Conservation (phyloP, 345 rosid species). For the Salix koriyanagi region DNA sequence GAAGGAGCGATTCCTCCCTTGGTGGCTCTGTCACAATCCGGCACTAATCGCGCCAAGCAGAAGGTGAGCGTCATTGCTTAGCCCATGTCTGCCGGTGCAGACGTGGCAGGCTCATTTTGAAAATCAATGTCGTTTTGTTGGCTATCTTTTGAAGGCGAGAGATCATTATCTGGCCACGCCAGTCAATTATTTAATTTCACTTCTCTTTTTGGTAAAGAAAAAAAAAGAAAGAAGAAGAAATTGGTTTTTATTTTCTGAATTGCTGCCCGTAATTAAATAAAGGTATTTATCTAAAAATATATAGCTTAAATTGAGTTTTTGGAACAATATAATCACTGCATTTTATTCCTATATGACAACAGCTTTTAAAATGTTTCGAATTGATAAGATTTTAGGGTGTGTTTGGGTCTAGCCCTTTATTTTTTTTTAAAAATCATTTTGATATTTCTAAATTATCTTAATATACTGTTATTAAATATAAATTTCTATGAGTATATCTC, state of each 20-base stretch:
- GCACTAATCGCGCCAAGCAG: slow-evolving; percentile 81
- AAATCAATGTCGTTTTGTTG: slow-evolving; percentile 6
- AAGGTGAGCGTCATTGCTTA: slow-evolving; percentile 36
- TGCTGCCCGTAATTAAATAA: not conserved
- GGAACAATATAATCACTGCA: too few species aligned
- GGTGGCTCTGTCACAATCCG: slow-evolving; percentile 73
- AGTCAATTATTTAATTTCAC: not conserved
- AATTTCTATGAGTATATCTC: too few species aligned
- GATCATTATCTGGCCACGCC: slow-evolving; percentile 36
- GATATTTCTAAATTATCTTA: too few species aligned
- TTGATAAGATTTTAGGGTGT: too few species aligned
- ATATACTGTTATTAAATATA: too few species aligned
- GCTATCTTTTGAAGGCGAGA: not conserved
- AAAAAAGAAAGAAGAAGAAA: not conserved
- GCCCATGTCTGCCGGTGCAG: not conserved
- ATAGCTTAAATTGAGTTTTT: not conserved
- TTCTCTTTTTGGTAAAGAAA: too few species aligned
- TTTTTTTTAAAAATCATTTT: too few species aligned
- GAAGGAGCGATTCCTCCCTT: slow-evolving; percentile 98
- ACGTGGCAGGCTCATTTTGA: slow-evolving; percentile 21
- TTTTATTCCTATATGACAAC: too few species aligned
- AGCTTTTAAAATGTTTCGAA: not conserved
- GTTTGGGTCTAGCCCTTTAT: too few species aligned
- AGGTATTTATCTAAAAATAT: not conserved
- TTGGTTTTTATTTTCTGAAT: not conserved